These are phyloP conservation scores for Brachypodium distachyon DNA, from an alignment of 202 grass and related monocot genomes.

Conservation along the genomic window DNA sequence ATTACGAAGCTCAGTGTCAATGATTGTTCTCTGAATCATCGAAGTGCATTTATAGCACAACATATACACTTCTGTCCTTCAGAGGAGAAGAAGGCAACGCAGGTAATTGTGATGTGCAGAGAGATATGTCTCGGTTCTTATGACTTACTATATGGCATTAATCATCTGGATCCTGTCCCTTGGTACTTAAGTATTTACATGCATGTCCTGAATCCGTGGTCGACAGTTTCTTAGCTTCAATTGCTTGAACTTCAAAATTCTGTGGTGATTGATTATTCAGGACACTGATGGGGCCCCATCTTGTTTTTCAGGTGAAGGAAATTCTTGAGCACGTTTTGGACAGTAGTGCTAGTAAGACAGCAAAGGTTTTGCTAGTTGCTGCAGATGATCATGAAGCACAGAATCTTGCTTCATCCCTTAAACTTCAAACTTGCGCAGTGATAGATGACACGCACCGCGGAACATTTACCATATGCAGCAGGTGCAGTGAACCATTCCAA, in stretches of 20 bases:
- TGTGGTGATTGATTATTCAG: not conserved
- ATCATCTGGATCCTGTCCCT: not conserved
- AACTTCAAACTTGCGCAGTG: conserved; percentile 41
- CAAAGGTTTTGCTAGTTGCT: conserved; percentile 58
- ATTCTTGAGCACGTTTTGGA: conserved; percentile 41
- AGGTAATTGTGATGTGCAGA: not conserved
- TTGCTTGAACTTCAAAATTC: not conserved
- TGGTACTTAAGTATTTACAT: not conserved
- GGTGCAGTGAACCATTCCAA: conserved; percentile 21
- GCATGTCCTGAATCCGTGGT: not conserved
- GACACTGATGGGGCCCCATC: not conserved
- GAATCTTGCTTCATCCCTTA: conserved; percentile 25
- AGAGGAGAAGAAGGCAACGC: conserved; percentile 20
- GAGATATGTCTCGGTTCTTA: not conserved
- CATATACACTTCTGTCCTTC: conserved; percentile 24
- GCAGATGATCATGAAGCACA: conserved; percentile 21
- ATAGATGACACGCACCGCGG: conserved; percentile 9
- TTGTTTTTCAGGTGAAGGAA: conserved; percentile 63
- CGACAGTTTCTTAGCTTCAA: not conserved
- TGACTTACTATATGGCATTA: not conserved
- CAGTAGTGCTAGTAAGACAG: conserved; percentile 14
- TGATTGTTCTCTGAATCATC: conserved; percentile 26
- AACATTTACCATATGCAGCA: conserved; percentile 58
- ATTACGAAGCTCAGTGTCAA: conserved; percentile 33
- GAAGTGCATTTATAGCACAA: conserved; percentile 47